Conservation (phyloP, 179 eudicot genomes). For the Amaranthus tricolor region DNA sequence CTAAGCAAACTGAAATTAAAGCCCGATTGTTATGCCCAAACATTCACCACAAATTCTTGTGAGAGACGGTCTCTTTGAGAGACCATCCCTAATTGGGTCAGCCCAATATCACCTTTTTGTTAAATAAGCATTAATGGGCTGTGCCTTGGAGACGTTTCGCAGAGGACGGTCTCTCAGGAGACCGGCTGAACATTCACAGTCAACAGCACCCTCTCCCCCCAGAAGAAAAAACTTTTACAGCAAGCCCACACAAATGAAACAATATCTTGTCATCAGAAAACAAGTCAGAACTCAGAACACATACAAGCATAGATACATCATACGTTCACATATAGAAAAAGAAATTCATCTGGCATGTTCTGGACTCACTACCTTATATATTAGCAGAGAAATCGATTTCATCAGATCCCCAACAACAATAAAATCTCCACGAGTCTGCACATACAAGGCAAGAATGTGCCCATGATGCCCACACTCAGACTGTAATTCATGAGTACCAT, state of each 20-base stretch:
- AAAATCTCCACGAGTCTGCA: constrained; percentile 97
- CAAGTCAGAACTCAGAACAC: constrained; percentile 7
- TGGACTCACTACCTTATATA: constrained; percentile 62
- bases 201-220: too few relatives aligned
- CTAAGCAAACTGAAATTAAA: background rate
- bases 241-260: background rate
- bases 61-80: too few relatives aligned
- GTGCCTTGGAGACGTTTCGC: too few relatives aligned
- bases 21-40: background rate
- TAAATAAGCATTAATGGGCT: too few relatives aligned
- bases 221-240: background rate
- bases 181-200: too few relatives aligned
- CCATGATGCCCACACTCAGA: constrained; percentile 99
- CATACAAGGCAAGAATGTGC: constrained; percentile 93
- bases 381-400: constrained; percentile 90
- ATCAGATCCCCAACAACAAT: constrained; percentile 96
- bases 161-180: too few relatives aligned
- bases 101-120: too few relatives aligned
- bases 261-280: background rate
- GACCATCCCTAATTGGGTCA: too few relatives aligned
- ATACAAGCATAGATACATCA: background rate
- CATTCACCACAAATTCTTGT: too few relatives aligned
- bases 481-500: constrained; percentile 84
- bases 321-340: background rate
- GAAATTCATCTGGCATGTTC: background rate